Conservation (phyloP, 2,329 filamentous ascomycete species). For the Sclerotinia minor region DNA sequence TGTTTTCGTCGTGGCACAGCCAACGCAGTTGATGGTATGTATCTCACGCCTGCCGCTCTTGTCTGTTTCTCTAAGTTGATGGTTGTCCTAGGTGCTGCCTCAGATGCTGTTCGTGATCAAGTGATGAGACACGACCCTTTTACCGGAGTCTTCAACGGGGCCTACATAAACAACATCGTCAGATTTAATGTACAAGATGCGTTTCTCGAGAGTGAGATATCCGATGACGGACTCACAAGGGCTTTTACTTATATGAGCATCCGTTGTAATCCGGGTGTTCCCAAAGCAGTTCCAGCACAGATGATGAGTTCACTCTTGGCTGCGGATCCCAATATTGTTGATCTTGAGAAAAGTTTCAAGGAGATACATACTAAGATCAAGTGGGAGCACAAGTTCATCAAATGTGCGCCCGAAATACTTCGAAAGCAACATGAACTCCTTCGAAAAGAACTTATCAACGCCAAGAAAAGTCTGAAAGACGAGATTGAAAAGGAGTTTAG, state of each 20-base stretch:
- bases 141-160: constrained; percentile 30
- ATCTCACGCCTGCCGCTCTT: no score
- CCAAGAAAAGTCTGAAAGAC: constrained; percentile 26
- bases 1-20: no score
- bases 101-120: constrained; percentile 30
- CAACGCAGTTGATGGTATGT: no score
- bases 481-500: constrained; percentile 11
- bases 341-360: constrained; percentile 28
- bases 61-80: no score
- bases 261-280: constrained; percentile 27
- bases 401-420: constrained; percentile 20
- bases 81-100: no score
- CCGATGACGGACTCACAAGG: constrained; percentile 24
- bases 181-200: constrained; percentile 30
- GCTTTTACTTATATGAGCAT: constrained; percentile 33
- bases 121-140: constrained; percentile 31
- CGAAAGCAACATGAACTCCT: constrained; percentile 26
- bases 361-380: constrained; percentile 20
- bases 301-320: constrained; percentile 22
- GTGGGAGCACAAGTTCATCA: constrained; percentile 29
- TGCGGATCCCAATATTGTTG: constrained; percentile 23
- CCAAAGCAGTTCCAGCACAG: constrained; percentile 27
- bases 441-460: constrained; percentile 25
- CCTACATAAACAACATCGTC: constrained; percentile 33
- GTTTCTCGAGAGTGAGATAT: constrained; percentile 29